phyloP scores from a whole-genome alignment of 2,329 filamentous ascomycete genomes.

The Harringtonia aguacate region DNA sequence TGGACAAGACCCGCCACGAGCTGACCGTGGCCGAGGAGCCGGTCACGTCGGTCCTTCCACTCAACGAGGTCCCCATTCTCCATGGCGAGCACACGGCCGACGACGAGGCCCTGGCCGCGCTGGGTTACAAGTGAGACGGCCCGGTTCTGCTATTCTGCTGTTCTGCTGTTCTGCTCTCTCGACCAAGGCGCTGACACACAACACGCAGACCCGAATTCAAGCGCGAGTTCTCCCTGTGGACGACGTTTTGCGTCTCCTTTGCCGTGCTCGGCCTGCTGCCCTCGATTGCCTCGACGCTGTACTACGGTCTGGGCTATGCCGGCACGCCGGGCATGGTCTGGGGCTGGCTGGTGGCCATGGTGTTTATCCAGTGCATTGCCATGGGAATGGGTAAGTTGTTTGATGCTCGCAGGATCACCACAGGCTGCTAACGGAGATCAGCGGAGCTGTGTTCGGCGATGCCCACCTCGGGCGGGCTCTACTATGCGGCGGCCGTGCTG shows the following conservation, averaged over 20 bases:
- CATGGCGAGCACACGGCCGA: constrained; percentile 23
- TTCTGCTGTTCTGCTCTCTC: neutral
- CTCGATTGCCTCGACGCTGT: constrained; percentile 60
- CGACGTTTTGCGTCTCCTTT: constrained; percentile 65
- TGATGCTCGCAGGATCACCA: neutral
- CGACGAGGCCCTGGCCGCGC: constrained; percentile 49
- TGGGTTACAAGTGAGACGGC: constrained; percentile 35
- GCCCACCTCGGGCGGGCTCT: constrained; percentile 63
- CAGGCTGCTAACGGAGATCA: neutral
- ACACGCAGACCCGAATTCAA: constrained; percentile 31
- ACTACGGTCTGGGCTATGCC: constrained; percentile 50
- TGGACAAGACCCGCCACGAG: neutral
- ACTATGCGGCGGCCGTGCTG: constrained; percentile 63
- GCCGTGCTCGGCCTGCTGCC: constrained; percentile 61
- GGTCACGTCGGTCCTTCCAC: constrained; percentile 9
- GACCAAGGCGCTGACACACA: neutral
- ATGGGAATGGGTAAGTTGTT: constrained; percentile 40
- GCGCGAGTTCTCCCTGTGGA: constrained; percentile 63
- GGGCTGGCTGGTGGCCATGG: constrained; percentile 65
- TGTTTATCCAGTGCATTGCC: constrained; percentile 62
- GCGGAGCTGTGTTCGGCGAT: constrained; percentile 61
- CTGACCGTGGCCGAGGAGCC: constrained; percentile 9
- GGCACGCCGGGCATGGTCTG: constrained; percentile 57
- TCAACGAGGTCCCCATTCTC: constrained; percentile 9
- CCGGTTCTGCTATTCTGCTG: no score